These are phyloP conservation scores for Colletotrichum neosansevieriae DNA, from an alignment of 2,329 filamentous ascomycete species.

Conservation along the genomic window DNA sequence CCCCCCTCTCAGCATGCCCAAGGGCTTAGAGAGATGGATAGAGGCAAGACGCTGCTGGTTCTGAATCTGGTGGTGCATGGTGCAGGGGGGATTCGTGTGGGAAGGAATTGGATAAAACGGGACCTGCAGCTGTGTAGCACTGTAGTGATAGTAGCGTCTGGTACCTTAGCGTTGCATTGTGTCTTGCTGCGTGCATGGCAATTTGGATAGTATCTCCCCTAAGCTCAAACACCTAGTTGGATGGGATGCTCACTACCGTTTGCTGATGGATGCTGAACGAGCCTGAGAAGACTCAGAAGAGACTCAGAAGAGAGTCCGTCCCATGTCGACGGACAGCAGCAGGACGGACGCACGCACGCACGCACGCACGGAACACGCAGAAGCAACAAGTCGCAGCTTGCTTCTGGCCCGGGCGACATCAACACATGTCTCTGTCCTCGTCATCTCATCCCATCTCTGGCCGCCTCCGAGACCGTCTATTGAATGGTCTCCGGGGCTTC, in stretches of 20 bases:
- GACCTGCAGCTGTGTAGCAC: slow-evolving; percentile 30
- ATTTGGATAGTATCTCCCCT: not conserved
- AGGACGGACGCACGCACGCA: not conserved
- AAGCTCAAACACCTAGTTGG: not conserved
- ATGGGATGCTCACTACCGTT: not conserved
- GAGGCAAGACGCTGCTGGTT: slow-evolving; percentile 3
- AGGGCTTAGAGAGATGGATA: no score
- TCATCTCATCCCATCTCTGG: slow-evolving; percentile 23
- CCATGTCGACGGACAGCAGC: not conserved
- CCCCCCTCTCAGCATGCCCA: not conserved
- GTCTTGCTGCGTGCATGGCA: slow-evolving; percentile 16
- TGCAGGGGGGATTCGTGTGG: slow-evolving; percentile 4
- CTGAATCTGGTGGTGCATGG: not conserved
- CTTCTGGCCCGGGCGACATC: not conserved
- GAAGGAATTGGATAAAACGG: slow-evolving; percentile 16
- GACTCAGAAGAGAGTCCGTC: not conserved
- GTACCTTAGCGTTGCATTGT: slow-evolving; percentile 1
- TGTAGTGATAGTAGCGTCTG: not conserved
- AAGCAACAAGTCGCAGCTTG: not conserved
- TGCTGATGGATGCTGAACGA: not conserved
- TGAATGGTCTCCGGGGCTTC: no score
- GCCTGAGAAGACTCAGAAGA: not conserved
- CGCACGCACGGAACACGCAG: slow-evolving; percentile 28
- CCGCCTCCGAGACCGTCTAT: slow-evolving; percentile 5
- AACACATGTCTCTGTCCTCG: not conserved